A percentile compares a stretch with the other conserved stretches of the same genome.
Evolutionary conservation across 179 eudicot species (phyloP).

Genomic region (Spergularia azorica): DNA sequence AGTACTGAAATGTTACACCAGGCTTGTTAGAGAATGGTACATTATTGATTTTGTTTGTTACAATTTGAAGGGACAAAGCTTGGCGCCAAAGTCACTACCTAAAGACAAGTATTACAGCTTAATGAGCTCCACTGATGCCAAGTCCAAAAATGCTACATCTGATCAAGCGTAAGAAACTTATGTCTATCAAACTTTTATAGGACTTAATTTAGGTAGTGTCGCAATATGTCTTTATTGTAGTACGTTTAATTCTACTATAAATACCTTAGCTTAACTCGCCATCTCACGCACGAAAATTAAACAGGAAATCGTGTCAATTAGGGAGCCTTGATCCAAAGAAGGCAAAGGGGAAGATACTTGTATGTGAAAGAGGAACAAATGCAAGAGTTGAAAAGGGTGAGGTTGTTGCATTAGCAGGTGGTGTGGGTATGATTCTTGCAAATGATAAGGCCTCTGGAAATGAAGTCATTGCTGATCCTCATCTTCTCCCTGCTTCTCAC

Average conservation of each 20-base stretch:
- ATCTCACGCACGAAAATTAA: no score
- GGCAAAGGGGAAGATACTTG: constrained; percentile 70
- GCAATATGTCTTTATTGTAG: no score
- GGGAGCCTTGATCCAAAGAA: constrained; percentile 57
- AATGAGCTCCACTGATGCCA: constrained; percentile 52
- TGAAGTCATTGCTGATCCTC: constrained; percentile 82
- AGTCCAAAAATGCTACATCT: constrained; percentile 51
- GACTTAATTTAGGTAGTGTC: no score
- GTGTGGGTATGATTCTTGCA: constrained; percentile 75
- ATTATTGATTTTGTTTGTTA: not conserved
- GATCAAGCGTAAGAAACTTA: constrained; percentile 61
- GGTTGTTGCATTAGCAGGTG: constrained; percentile 71
- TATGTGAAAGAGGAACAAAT: constrained; percentile 73
- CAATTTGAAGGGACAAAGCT: constrained; percentile 65
- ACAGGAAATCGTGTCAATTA: constrained; percentile 32
- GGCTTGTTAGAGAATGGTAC: no score
- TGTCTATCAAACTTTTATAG: no score
- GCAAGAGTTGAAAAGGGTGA: constrained; percentile 84
- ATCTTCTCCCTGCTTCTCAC: constrained; percentile 80
- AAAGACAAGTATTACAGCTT: constrained; percentile 49
- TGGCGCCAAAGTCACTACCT: constrained; percentile 53
- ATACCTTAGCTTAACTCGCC: not conserved
- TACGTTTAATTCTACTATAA: not conserved
- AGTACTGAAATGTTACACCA: no score
- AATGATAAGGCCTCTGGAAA: constrained; percentile 56